phyloP scores from a whole-genome alignment of 495 filamentous ascomycete genomes.

The Elaphomyces granulatus region DNA sequence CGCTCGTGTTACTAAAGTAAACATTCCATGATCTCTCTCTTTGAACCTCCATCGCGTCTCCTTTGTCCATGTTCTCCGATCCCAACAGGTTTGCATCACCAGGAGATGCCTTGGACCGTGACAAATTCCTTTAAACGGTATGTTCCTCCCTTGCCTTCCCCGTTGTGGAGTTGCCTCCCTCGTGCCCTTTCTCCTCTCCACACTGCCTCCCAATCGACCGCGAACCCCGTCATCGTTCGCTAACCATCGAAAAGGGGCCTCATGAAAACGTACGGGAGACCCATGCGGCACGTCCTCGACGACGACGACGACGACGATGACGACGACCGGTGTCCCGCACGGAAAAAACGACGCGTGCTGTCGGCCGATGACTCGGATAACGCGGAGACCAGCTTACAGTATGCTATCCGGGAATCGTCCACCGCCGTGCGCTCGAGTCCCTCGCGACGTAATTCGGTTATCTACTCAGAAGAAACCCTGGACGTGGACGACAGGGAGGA shows the following conservation, averaged over 20 bases:
- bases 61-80: constrained; percentile 2
- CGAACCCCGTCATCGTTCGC: not conserved
- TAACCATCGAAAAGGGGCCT: constrained; percentile 23
- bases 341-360: constrained; percentile 35
- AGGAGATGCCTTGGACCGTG: constrained; percentile 41
- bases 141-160: not conserved
- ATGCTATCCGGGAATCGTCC: constrained; percentile 36
- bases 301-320: too few relatives aligned
- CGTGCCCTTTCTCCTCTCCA: not conserved
- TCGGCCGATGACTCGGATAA: constrained; percentile 28
- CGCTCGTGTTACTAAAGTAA: constrained; percentile 10
- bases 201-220: not conserved
- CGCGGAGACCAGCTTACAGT: constrained; percentile 33
- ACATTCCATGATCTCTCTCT: constrained; percentile 1
- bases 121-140: constrained; percentile 46
- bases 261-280: constrained; percentile 40
- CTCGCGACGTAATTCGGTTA: constrained; percentile 30
- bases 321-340: constrained; percentile 26
- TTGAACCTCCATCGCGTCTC: not conserved
- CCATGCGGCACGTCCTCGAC: constrained; percentile 35
- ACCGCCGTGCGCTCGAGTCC: constrained; percentile 34
- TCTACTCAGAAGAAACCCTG: constrained; percentile 33
- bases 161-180: not conserved
- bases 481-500: constrained; percentile 6
- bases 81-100: constrained; percentile 9